Percentiles rank a stretch among this genome's conserved stretches.
These are phyloP conservation scores for Oenanthe sinensis DNA, from an alignment of 129 eudicot genomes.

Conservation along the genomic window DNA sequence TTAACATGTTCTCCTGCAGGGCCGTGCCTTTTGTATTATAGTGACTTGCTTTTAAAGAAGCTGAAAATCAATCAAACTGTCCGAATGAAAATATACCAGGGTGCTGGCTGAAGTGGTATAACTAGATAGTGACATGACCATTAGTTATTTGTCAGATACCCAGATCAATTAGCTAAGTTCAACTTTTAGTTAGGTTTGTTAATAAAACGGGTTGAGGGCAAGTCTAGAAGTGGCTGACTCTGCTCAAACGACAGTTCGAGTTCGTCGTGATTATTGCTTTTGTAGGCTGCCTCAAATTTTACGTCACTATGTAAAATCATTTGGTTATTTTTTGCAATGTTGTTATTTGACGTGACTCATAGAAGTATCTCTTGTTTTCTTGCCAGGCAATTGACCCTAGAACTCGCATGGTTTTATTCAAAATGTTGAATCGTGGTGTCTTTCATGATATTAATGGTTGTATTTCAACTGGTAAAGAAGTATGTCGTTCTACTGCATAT, in stretches of 20 bases:
- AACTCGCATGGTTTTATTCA: constrained; percentile 95
- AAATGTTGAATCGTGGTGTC: constrained; percentile 90
- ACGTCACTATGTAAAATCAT: background rate
- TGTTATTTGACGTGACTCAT: background rate
- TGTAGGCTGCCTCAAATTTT: background rate
- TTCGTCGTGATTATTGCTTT: background rate
- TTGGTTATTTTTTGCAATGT: background rate
- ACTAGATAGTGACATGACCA: background rate
- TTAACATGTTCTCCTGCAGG: background rate
- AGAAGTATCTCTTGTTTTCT: background rate
- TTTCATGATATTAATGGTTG: constrained; percentile 90
- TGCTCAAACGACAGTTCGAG: background rate
- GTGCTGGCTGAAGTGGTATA: background rate
- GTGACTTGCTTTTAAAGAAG: background rate
- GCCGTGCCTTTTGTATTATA: background rate
- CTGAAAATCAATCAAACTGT: background rate
- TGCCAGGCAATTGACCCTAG: constrained; percentile 89
- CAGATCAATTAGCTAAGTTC: background rate
- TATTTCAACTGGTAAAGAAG: constrained; percentile 99
- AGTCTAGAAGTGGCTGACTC: background rate
- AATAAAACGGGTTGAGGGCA: background rate
- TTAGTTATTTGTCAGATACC: background rate
- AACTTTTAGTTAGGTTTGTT: background rate
- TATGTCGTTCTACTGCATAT: constrained; percentile 18
- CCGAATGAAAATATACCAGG: background rate